Percentiles rank a stretch among this genome's conserved stretches.
phyloP scores from a whole-genome alignment of 2,329 filamentous ascomycete genomes.

The Mycosphaerelloides madeirae region DNA sequence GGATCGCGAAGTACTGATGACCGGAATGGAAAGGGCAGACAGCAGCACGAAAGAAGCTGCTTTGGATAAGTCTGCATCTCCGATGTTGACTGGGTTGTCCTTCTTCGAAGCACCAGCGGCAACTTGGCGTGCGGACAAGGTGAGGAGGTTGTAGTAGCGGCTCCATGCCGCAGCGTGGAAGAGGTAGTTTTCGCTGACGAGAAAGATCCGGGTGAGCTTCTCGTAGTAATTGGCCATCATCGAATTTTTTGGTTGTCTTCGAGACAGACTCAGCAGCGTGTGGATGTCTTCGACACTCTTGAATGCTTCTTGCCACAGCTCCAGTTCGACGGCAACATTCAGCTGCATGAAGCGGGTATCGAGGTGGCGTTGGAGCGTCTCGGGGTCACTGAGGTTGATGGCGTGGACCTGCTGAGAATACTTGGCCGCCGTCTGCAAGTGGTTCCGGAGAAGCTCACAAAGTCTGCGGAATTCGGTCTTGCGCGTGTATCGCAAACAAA shows the following conservation, averaged over 20 bases:
- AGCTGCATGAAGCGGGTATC: slow-evolving; percentile 98
- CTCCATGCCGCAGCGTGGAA: slow-evolving; percentile 99
- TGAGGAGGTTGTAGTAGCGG: slow-evolving; percentile 92
- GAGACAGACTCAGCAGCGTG: slow-evolving; percentile 93
- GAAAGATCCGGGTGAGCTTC: slow-evolving; percentile 96
- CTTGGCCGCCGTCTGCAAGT: slow-evolving; percentile 98
- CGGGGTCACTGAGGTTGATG: slow-evolving; percentile 96
- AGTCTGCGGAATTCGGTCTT: slow-evolving; percentile 99
- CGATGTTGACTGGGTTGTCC: slow-evolving; percentile 78
- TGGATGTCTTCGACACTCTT: slow-evolving; percentile 98
- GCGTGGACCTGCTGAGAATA: slow-evolving; percentile 99
- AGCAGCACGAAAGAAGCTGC: slow-evolving; percentile 93
- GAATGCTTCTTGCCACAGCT: slow-evolving; percentile 99
- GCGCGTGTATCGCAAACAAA: slow-evolving; percentile 94
- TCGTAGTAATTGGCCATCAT: slow-evolving; percentile 99
- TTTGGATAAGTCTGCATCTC: slow-evolving; percentile 86
- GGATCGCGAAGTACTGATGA: slow-evolving; percentile 96
- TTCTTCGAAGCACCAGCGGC: slow-evolving; percentile 83
- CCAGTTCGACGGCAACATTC: slow-evolving; percentile 94
- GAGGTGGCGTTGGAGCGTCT: slow-evolving; percentile 93
- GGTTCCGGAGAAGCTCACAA: slow-evolving; percentile 95
- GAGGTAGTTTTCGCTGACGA: slow-evolving; percentile 98
- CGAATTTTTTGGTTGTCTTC: slow-evolving; percentile 94
- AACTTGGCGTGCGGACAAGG: slow-evolving; percentile 78
- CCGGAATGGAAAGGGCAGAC: slow-evolving; percentile 93